These are phyloP conservation scores for Malassezia arunalokei DNA, from an alignment of 1,284 basidiomycete genomes.

Conservation along the genomic window DNA sequence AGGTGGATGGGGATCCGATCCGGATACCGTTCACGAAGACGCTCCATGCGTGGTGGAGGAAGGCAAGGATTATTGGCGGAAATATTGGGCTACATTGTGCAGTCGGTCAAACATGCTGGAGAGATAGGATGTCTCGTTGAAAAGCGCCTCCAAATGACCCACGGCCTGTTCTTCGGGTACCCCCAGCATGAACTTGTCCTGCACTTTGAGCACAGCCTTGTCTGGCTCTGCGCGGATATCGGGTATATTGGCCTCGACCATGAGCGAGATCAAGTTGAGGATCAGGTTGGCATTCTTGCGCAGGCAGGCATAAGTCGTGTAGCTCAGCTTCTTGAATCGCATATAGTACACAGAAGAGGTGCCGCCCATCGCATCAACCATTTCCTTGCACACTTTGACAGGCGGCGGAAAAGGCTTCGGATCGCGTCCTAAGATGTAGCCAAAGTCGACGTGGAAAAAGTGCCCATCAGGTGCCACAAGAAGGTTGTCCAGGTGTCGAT, in stretches of 20 bases:
- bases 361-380: conserved; percentile 99
- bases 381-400: conserved; percentile 97
- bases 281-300: conserved; percentile 91
- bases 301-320: conserved; percentile 87
- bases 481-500: conserved; percentile 91
- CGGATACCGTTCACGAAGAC: conserved; percentile 8
- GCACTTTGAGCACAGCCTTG: conserved; percentile 59
- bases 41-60: conserved; percentile 1
- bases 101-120: conserved; percentile 61
- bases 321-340: conserved; percentile 88
- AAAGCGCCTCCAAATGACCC: conserved; percentile 80
- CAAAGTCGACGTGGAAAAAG: conserved; percentile 73
- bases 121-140: conserved; percentile 91
- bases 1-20: conserved; percentile 13
- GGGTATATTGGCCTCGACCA: conserved; percentile 96
- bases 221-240: conserved; percentile 73
- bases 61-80: conserved; percentile 20
- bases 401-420: conserved; percentile 96
- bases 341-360: conserved; percentile 61
- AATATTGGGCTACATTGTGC: conserved; percentile 45
- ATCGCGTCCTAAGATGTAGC: conserved; percentile 93
- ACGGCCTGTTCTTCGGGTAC: conserved; percentile 62
- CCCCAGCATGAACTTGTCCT: conserved; percentile 91
- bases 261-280: conserved; percentile 84
- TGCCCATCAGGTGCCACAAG: conserved; percentile 79